Evolutionary conservation across 2,329 filamentous ascomycete genomes (phyloP), one percentile per base, ranked within the genome.

Genomic region (Aspergillus thermomutatus): DNA sequence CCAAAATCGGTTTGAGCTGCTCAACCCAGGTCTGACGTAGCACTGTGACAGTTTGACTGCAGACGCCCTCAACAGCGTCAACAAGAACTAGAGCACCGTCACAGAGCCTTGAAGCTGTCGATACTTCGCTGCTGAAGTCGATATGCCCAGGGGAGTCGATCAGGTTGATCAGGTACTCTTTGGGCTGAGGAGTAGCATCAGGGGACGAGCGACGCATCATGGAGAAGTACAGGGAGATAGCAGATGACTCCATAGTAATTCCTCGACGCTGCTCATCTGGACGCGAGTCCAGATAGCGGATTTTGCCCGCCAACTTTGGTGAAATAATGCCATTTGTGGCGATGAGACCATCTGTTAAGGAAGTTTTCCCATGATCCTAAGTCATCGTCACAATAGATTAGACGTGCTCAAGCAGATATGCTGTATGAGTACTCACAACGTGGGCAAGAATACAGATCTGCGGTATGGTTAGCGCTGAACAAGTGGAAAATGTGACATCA

Each of bases 181-280:
- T 91, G 21, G 89, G 82, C 66, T 87, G 83, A 0, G 91, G 88
- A 14, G 80, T 70, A 5, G 85, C 85, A 17, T 91, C 87, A 1
- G 88, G 87, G 1, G 84, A 80, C 40, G 85, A 79, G 64, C 91
- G 85, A 64, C 92, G 84, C 53, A 96, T 79, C 83, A 97, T 91
- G 37, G 92, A 95, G 74, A 99, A 99, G 76, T 90, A 95, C 34
- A 99, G 81, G 0, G 94, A 97, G 62, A 99, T 99, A 60, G 94
- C 94, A 5, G 93, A 97, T 0, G 94, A 97, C 75, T 99, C 94
- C 94, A 99, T 99, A n/a, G 94, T 99, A 70, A 99, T 99, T 55
- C 94, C 94, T 63, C 94, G 88, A 17, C 90, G 84, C 77, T 99
- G 94, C 75, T 99, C 94, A 75, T 99, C 94, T 1, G 93, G 93